These are phyloP conservation scores for Hirschioporus abietinus DNA, from an alignment of 768 basidiomycete species.

Conservation along the genomic window DNA sequence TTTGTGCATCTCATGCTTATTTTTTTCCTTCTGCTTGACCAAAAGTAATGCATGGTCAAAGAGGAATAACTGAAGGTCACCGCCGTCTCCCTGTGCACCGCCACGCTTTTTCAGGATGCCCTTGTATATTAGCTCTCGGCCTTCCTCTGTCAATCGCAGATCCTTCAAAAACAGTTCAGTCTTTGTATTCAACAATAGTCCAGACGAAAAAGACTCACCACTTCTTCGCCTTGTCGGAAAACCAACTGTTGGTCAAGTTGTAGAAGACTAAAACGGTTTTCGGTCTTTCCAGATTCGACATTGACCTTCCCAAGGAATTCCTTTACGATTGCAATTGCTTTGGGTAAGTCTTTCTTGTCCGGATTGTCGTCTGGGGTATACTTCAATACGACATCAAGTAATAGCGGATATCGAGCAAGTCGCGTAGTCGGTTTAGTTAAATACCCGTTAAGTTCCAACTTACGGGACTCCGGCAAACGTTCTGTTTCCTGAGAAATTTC, in stretches of 20 bases:
- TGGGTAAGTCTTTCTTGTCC: constrained; percentile 72
- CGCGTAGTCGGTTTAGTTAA: constrained; percentile 97
- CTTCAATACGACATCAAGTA: constrained; percentile 89
- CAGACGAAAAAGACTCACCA: constrained; percentile 47
- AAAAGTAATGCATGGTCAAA: constrained; percentile 96
- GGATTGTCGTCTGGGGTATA: constrained; percentile 87
- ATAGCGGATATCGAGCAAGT: constrained; percentile 91
- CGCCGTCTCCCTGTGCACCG: constrained; percentile 65
- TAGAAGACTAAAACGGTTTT: constrained; percentile 92
- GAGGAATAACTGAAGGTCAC: constrained; percentile 89
- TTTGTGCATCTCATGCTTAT: constrained; percentile 86
- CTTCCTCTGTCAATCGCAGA: constrained; percentile 79
- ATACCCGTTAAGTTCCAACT: constrained; percentile 96
- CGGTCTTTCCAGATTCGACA: constrained; percentile 88
- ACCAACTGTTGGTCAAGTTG: constrained; percentile 90
- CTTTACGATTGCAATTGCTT: constrained; percentile 71
- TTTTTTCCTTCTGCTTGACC: constrained; percentile 78
- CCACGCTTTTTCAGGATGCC: constrained; percentile 84
- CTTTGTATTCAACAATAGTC: not conserved
- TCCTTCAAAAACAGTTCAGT: constrained; percentile 46
- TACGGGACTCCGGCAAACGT: constrained; percentile 89
- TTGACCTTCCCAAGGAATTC: constrained; percentile 88
- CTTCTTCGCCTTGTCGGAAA: constrained; percentile 85
- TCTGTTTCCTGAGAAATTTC: constrained; percentile 62
- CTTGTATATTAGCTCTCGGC: constrained; percentile 87